Evolutionary conservation across 2,329 filamentous ascomycete species (phyloP), one percentile per base, ranked within the genome.

Genomic region (Neospermospora avenae): DNA sequence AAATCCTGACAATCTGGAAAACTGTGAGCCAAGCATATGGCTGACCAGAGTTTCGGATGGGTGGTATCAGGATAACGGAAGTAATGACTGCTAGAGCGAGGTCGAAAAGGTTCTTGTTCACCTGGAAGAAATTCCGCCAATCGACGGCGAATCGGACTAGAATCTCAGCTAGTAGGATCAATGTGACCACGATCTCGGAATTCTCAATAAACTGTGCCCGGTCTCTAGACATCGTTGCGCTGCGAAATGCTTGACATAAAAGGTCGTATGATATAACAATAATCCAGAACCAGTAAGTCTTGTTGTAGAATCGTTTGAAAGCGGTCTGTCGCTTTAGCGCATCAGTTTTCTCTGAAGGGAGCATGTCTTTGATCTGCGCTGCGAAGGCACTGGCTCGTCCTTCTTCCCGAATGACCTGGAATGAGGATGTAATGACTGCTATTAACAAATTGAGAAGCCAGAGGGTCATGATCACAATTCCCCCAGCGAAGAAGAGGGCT

Each of bases 361-460:
- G 61, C 46, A 68, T 60, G 20, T 63, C 64, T 55, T 82, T 82
- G 41, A 90, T 83, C 59, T 91, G 84, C 13, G 86, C 85, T 4
- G 92, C 93, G 74, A 99, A 99, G 3, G 96, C 95, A 77, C 93
- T 97, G 34, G 89, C 87, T 74, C 89, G 93, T 76, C 91, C 96
- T 73, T 99, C 95, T 77, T 99, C 96, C 65, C 95, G 86, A 68
- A 99, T 99, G 66, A 99, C 90, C 73, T 99, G 95, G 71, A 99
- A 99, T 1, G 93, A 97, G 4, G 95, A 96, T 0, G 95, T 99
- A 72, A 99, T 99, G 69, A 99, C 95, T 3, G 95, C 95, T 71
- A 99, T 96, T 49, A 89, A 75, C 76, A 99, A 84, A 74, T 97
- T 98, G 65, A 96, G 92, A 70, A 99, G 84, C 95, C 95, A 99